Percentiles rank a stretch among this genome's conserved stretches.
phyloP scores from a whole-genome alignment of 257 asterid genomes.

The Cynanchum wilfordii region DNA sequence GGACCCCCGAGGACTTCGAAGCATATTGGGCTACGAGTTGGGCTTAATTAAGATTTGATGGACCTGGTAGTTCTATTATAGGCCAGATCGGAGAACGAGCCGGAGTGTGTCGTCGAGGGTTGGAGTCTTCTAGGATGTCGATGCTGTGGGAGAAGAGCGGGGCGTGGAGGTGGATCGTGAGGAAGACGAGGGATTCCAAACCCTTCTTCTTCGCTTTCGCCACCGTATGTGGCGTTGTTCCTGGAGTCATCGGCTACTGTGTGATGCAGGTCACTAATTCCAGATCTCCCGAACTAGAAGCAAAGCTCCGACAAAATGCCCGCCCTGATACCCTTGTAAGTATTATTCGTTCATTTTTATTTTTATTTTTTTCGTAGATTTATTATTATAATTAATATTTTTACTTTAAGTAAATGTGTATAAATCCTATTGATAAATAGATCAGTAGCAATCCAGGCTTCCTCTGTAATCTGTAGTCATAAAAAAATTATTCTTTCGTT shows the following conservation, averaged over 20 bases:
- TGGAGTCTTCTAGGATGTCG: constrained; percentile 32
- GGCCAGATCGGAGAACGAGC: no score
- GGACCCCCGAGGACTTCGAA: no score
- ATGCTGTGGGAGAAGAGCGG: constrained; percentile 68
- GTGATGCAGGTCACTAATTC: constrained; percentile 77
- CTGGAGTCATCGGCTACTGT: constrained; percentile 72
- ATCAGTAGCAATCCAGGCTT: neutral
- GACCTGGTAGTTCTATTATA: no score
- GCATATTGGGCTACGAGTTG: no score
- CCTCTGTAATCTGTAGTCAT: neutral
- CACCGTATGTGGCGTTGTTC: constrained; percentile 85
- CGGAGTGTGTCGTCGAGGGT: neutral
- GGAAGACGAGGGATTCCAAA: constrained; percentile 72
- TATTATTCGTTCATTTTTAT: neutral
- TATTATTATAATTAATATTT: no score
- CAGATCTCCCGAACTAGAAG: constrained; percentile 66
- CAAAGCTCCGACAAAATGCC: constrained; percentile 71
- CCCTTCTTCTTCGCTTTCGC: constrained; percentile 85
- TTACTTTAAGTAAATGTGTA: neutral
- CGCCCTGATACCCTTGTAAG: constrained; percentile 71
- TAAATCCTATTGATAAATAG: neutral
- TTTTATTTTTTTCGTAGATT: neutral
- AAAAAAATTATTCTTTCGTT: no score
- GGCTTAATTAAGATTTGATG: no score
- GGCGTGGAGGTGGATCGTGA: constrained; percentile 84